These are phyloP conservation scores for Purpureocillium takamizusanense DNA, from an alignment of 2,329 filamentous ascomycete genomes.

Conservation along the genomic window DNA sequence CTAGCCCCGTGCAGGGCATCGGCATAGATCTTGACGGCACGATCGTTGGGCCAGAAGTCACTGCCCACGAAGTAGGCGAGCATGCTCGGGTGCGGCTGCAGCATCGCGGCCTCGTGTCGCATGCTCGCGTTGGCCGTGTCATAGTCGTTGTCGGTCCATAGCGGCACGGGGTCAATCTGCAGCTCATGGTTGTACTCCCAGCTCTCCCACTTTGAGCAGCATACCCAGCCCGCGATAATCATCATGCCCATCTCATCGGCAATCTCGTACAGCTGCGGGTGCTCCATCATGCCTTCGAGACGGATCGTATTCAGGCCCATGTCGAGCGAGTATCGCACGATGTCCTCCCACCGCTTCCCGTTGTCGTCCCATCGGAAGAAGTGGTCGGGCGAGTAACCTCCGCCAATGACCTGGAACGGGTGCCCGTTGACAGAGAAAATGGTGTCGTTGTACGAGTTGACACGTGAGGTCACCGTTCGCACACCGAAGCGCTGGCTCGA, in stretches of 20 bases:
- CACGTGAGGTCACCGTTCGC: constrained; percentile 32
- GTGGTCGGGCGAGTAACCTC: constrained; percentile 51
- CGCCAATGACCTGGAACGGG: constrained; percentile 52
- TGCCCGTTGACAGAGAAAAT: constrained; percentile 46
- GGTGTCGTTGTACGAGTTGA: constrained; percentile 45
- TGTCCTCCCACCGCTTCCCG: constrained; percentile 31
- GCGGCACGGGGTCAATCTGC: constrained; percentile 20
- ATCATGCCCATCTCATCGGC: constrained; percentile 52
- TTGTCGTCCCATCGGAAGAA: constrained; percentile 46
- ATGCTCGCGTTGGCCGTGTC: constrained; percentile 43
- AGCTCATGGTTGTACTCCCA: constrained; percentile 52
- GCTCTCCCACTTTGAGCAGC: constrained; percentile 60
- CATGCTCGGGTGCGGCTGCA: constrained; percentile 51
- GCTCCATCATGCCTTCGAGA: constrained; percentile 56
- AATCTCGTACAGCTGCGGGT: constrained; percentile 49
- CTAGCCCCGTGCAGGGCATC: constrained; percentile 37
- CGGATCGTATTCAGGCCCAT: constrained; percentile 56
- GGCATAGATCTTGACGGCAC: constrained; percentile 43
- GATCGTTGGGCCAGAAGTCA: constrained; percentile 54
- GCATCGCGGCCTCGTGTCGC: constrained; percentile 49
- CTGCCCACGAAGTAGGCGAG: constrained; percentile 51
- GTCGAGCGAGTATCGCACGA: constrained; percentile 46
- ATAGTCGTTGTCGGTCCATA: constrained; percentile 47
- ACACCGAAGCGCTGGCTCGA: constrained; percentile 17
- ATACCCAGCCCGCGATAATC: constrained; percentile 56